Conservation (phyloP, 2,329 filamentous ascomycete species). For the Emmonsia crescens region DNA sequence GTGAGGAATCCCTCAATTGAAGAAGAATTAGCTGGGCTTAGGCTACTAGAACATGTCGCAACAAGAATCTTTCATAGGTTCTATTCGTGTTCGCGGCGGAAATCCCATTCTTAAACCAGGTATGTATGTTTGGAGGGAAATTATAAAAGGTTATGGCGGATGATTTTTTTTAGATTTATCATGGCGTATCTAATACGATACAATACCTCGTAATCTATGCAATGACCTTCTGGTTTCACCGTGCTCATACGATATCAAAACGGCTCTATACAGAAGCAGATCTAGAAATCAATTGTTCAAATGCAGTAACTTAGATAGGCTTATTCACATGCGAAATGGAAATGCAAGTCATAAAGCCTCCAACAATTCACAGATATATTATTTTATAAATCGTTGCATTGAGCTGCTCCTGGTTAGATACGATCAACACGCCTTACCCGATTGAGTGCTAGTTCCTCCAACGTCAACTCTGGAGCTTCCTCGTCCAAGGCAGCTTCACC, state of each 20-base stretch:
- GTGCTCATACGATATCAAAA: neutral
- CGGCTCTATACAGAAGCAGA: neutral
- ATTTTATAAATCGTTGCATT: neutral
- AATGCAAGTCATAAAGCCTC: neutral
- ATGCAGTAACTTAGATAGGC: neutral
- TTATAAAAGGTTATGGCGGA: neutral
- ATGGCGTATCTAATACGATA: neutral
- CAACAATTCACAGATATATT: neutral
- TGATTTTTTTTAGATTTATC: neutral
- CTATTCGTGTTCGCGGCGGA: neutral
- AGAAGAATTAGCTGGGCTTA: neutral
- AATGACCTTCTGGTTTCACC: neutral
- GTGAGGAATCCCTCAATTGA: neutral
- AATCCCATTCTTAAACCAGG: neutral
- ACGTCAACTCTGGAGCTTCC: slow-evolving; percentile 8
- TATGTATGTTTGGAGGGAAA: neutral
- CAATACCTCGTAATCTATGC: neutral
- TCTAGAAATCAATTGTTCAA: neutral
- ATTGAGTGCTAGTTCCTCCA: slow-evolving; percentile 1
- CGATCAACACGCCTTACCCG: neutral
- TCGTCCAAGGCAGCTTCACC: slow-evolving; percentile 23
- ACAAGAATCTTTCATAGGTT: neutral
- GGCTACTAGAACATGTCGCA: neutral
- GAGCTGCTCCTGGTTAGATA: neutral
- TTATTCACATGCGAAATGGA: neutral